A percentile compares a stretch with the other conserved stretches of the same genome.
phyloP scores from a whole-genome alignment of 352 stramenopile species.

The Pythium vanterpoolii region DNA sequence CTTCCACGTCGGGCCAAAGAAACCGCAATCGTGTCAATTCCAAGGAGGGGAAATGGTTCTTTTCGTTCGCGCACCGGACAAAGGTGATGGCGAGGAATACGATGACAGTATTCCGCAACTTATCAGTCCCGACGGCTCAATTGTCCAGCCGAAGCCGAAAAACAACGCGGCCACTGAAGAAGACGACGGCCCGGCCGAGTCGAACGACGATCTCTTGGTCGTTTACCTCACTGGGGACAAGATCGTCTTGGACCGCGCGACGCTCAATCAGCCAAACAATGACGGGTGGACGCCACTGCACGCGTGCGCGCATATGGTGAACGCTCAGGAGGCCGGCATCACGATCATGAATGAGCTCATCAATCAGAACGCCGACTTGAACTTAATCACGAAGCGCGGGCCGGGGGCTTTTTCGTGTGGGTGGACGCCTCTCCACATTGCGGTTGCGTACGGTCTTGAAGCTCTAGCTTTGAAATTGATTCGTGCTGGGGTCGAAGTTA shows the following conservation, averaged over 20 bases:
- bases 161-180: conserved; percentile 1
- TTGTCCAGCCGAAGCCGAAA: conserved; percentile 14
- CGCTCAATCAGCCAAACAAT: conserved; percentile 64
- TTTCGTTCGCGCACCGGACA: conserved; percentile 46
- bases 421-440: conserved; percentile 77
- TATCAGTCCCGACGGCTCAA: conserved; percentile 8
- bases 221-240: conserved; percentile 68
- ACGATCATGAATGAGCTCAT: conserved; percentile 68
- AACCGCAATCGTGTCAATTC: conserved; percentile 41
- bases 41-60: conserved; percentile 63
- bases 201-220: conserved; percentile 51
- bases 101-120: conserved; percentile 25
- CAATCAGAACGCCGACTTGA: conserved; percentile 52
- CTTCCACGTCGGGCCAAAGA: conserved; percentile 75
- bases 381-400: conserved; percentile 58
- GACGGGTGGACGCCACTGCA: conserved; percentile 82
- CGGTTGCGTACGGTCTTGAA: conserved; percentile 74
- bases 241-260: conserved; percentile 65
- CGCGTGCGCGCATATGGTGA: conserved; percentile 69
- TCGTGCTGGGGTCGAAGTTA: conserved; percentile 58
- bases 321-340: conserved; percentile 66
- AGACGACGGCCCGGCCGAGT: conserved; percentile 30
- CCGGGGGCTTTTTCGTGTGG: conserved; percentile 74
- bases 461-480: conserved; percentile 72
- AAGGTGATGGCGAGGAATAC: conserved; percentile 20